phyloP scores from a whole-genome alignment of 495 filamentous ascomycete genomes.

The Hypoxylon trugodes region DNA sequence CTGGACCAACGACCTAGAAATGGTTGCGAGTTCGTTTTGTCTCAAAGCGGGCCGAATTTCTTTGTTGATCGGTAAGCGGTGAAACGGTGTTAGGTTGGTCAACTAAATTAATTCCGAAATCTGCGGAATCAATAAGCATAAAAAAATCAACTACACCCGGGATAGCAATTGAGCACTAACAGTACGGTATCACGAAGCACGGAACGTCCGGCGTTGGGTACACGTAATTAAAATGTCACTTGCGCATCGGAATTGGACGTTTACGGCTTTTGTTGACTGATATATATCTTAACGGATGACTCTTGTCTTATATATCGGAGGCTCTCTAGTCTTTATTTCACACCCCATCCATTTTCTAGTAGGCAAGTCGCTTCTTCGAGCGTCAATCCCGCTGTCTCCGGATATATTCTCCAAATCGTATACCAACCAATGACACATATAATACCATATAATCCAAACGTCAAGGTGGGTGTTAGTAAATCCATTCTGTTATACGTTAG shows the following conservation, averaged over 20 bases:
- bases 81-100: too few species aligned
- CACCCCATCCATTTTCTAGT: constrained; percentile 78
- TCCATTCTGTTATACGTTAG: constrained; percentile 63
- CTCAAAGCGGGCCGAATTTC: too few species aligned
- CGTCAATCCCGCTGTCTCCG: constrained; percentile 81
- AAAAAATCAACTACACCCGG: too few species aligned
- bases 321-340: constrained; percentile 54
- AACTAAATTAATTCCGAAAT: neutral
- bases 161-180: too few species aligned
- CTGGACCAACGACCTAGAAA: too few species aligned
- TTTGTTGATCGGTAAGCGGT: too few species aligned
- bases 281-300: neutral
- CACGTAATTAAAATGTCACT: too few species aligned
- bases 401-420: constrained; percentile 76
- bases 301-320: too few species aligned
- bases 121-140: too few species aligned
- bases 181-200: neutral
- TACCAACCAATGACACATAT: constrained; percentile 75
- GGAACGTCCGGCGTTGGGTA: neutral
- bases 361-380: constrained; percentile 83
- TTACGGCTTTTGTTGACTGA: too few species aligned
- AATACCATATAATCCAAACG: constrained; percentile 77
- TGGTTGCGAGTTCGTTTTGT: too few species aligned
- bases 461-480: constrained; percentile 73
- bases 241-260: too few species aligned